These are phyloP conservation scores for Zymoseptoria tritici DNA, from an alignment of 2,329 filamentous ascomycete species.

Conservation along the genomic window DNA sequence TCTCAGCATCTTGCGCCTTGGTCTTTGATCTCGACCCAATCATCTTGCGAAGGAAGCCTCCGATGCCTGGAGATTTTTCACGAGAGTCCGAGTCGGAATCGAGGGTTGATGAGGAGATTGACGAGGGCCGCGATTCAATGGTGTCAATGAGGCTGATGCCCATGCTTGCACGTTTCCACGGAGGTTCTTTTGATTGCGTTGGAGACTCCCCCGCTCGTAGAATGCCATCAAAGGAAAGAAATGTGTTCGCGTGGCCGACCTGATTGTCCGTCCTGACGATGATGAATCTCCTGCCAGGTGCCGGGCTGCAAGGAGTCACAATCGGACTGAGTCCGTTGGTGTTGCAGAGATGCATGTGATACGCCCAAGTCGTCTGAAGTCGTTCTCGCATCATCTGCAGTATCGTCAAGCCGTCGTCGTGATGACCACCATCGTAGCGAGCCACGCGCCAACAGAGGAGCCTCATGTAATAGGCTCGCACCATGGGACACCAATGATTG, in stretches of 20 bases:
- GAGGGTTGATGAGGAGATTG: slow-evolving; percentile 18
- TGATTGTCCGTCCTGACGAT: slow-evolving; percentile 77
- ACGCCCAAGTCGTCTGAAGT: slow-evolving; percentile 66
- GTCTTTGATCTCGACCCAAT: slow-evolving; percentile 24
- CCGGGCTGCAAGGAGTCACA: slow-evolving; percentile 74
- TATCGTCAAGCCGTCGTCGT: slow-evolving; percentile 39
- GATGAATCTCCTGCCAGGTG: slow-evolving; percentile 75
- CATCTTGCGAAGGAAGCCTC: slow-evolving; percentile 30
- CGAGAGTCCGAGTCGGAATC: slow-evolving; percentile 21
- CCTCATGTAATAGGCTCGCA: slow-evolving; percentile 85
- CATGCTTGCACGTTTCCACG: slow-evolving; percentile 31
- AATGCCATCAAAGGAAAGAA: slow-evolving; percentile 59
- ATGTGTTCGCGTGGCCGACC: slow-evolving; percentile 45
- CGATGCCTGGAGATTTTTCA: slow-evolving; percentile 22
- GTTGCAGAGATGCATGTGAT: slow-evolving; percentile 69
- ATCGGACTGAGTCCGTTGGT: slow-evolving; percentile 56
- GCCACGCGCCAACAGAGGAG: slow-evolving; percentile 84
- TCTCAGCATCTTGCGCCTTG: slow-evolving; percentile 16
- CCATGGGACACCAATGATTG: slow-evolving; percentile 94
- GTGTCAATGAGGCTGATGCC: slow-evolving; percentile 20
- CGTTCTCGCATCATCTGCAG: slow-evolving; percentile 60
- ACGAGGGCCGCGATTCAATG: slow-evolving; percentile 23
- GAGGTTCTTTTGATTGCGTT: slow-evolving; percentile 24
- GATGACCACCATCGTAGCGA: slow-evolving; percentile 59
- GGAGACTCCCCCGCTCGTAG: slow-evolving; percentile 30